Percentiles rank a stretch among this genome's conserved stretches.
These are phyloP conservation scores for Tylopilus orsonianus DNA, from an alignment of 1,284 basidiomycete genomes.

Conservation along the genomic window DNA sequence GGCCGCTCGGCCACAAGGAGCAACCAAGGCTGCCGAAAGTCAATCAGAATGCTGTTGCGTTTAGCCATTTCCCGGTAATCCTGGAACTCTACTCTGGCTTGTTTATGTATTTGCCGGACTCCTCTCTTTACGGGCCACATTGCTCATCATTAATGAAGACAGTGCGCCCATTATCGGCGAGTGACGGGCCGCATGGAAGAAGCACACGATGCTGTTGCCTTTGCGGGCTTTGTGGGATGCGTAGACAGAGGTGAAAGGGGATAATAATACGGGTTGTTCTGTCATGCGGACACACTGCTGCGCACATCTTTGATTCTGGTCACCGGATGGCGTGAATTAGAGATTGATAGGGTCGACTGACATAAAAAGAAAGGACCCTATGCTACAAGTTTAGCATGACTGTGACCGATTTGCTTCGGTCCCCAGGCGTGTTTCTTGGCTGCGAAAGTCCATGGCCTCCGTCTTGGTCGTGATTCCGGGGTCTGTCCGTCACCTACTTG, in stretches of 20 bases:
- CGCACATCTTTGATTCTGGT: too few species aligned
- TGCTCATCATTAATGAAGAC: neutral
- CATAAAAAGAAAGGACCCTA: slow-evolving; percentile 27
- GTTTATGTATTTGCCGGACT: neutral
- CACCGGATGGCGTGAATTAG: too few species aligned
- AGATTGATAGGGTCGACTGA: neutral
- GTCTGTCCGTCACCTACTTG: neutral
- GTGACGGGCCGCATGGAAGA: too few species aligned
- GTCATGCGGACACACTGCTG: too few species aligned
- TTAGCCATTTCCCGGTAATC: neutral
- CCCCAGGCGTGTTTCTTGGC: slow-evolving; percentile 12
- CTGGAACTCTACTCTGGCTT: neutral
- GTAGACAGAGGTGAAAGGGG: too few species aligned
- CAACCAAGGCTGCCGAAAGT: neutral
- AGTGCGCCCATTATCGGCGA: neutral
- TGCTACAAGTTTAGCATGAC: slow-evolving; percentile 18
- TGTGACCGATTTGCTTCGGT: slow-evolving; percentile 9
- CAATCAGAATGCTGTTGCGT: neutral
- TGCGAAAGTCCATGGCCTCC: slow-evolving; percentile 13
- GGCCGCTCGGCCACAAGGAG: too few species aligned
- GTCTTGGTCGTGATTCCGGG: neutral
- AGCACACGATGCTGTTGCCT: too few species aligned
- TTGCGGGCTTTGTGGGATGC: too few species aligned
- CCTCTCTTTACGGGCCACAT: neutral
- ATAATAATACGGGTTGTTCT: too few species aligned